Percentiles rank a stretch among this genome's conserved stretches.
Conservation (phyloP, 2,329 filamentous ascomycete genomes). For the Colletotrichum siamense region DNA sequence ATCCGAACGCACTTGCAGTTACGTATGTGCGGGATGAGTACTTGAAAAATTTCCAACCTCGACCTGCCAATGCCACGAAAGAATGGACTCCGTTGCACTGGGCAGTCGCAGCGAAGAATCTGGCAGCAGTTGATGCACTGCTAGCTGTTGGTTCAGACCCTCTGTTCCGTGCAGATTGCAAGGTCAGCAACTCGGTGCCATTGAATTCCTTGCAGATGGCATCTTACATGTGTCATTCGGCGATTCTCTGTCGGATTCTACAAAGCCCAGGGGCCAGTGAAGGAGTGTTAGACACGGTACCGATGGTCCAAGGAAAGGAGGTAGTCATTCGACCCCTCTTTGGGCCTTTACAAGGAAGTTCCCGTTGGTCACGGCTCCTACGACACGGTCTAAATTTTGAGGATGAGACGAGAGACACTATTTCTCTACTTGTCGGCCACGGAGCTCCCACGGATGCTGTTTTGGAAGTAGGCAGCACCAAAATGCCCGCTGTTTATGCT, state of each 20-base stretch:
- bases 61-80: background rate
- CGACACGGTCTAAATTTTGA: background rate
- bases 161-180: background rate
- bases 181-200: background rate
- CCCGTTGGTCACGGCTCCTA: background rate
- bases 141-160: background rate
- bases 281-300: background rate
- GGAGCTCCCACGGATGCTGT: background rate
- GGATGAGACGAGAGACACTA: background rate
- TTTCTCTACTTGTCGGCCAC: background rate
- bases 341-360: background rate
- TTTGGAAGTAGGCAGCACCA: background rate
- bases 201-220: background rate
- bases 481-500: background rate
- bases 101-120: background rate
- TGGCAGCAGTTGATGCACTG: background rate
- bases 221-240: background rate
- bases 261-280: background rate
- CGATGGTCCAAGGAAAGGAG: background rate
- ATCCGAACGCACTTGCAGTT: background rate
- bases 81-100: background rate
- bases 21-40: background rate
- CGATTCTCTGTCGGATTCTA: background rate
- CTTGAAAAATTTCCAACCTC: background rate
- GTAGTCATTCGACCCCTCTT: background rate